Percentiles rank a stretch among this genome's conserved stretches.
Evolutionary conservation across 2,329 filamentous ascomycete species (phyloP).

Genomic region (Aspergillus luchuensis): DNA sequence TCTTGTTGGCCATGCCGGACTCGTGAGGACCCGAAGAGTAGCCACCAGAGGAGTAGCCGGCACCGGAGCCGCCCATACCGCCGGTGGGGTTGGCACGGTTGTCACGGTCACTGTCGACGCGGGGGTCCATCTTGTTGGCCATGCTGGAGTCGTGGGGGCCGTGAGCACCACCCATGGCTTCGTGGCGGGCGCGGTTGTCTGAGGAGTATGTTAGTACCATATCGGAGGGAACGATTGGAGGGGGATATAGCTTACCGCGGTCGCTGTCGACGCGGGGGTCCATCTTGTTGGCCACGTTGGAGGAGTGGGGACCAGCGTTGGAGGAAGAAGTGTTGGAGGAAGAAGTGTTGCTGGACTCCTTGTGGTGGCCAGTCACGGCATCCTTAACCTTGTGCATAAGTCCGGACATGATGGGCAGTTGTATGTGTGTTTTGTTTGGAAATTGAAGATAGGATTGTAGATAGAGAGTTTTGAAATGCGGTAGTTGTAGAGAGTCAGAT

Average conservation of each 20-base stretch:
- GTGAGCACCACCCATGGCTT: constrained; percentile 2
- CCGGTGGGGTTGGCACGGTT: constrained; percentile 7
- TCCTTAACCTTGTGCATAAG: constrained; percentile 51
- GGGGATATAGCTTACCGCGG: constrained; percentile 13
- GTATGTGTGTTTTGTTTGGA: neutral
- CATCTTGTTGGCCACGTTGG: constrained; percentile 22
- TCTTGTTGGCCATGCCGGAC: constrained; percentile 36
- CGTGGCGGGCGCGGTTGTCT: constrained; percentile 14
- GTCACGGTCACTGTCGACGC: constrained; percentile 22
- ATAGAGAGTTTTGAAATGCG: neutral
- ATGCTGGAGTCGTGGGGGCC: constrained; percentile 6
- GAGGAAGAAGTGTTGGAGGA: constrained; percentile 16
- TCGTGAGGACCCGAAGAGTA: constrained; percentile 16
- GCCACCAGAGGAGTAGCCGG: constrained; percentile 1
- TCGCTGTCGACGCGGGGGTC: constrained; percentile 25
- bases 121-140: constrained; percentile 25
- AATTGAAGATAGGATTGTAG: neutral
- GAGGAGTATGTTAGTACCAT: neutral
- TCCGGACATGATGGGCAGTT: constrained; percentile 41
- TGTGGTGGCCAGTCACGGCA: constrained; percentile 36
- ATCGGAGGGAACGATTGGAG: too few species aligned
- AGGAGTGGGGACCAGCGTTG: constrained; percentile 20
- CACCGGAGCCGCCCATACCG: constrained; percentile 2
- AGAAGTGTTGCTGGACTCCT: constrained; percentile 12
- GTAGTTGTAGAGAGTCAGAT: neutral